Conservation (phyloP, 768 basidiomycete genomes). For the Boletus coccyginus region DNA sequence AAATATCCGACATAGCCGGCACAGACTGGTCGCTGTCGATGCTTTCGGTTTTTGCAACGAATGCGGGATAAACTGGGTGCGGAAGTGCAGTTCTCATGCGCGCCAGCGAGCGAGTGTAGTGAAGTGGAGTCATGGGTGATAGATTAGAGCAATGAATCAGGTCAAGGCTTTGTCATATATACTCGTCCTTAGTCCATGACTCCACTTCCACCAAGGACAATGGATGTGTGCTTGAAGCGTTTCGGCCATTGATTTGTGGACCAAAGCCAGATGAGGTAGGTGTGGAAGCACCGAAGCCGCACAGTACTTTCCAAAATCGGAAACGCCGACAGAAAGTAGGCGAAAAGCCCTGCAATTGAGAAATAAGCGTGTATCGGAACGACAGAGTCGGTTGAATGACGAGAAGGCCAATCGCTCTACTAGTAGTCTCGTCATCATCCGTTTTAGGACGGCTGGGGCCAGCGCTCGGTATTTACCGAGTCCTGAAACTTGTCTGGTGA, state of each 20-base stretch:
- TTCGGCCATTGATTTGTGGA: not conserved
- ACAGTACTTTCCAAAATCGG: too few relatives aligned
- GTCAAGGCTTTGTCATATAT: not conserved
- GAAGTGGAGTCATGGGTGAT: slow-evolving; percentile 8
- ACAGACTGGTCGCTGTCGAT: slow-evolving; percentile 25
- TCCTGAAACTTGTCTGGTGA: too few relatives aligned
- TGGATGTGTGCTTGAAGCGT: not conserved
- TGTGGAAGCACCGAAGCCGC: not conserved
- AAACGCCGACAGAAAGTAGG: too few relatives aligned
- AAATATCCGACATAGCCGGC: slow-evolving; percentile 19
- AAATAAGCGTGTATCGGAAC: too few relatives aligned
- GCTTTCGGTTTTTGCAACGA: slow-evolving; percentile 20
- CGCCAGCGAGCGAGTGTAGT: slow-evolving; percentile 13
- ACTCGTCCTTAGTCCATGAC: slow-evolving; percentile 1
- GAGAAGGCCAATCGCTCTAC: too few relatives aligned
- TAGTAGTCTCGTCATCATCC: too few relatives aligned
- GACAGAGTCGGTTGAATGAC: too few relatives aligned
- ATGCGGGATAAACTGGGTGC: not conserved
- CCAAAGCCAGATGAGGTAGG: too few relatives aligned
- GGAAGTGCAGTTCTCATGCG: not conserved
- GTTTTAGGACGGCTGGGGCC: too few relatives aligned
- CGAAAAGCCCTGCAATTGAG: too few relatives aligned
- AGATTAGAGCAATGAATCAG: too few relatives aligned
- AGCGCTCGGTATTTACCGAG: too few relatives aligned
- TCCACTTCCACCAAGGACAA: slow-evolving; percentile 17